Base-by-base conservation (phyloP, 2,329 filamentous ascomycete genomes). In the Fusarium siculi region DNA sequence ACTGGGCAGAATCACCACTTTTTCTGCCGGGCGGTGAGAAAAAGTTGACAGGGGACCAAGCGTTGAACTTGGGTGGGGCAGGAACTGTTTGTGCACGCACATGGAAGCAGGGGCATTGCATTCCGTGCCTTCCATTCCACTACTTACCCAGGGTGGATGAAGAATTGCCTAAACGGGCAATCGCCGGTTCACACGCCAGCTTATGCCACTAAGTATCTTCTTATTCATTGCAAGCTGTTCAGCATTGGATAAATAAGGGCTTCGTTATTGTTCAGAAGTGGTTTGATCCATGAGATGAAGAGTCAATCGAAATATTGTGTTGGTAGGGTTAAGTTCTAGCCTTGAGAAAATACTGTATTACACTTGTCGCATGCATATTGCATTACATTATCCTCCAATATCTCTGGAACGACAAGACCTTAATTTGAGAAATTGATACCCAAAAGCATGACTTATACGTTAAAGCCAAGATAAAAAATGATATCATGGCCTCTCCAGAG, bases 1-100 rank as follows among this genome's bases (percentile, higher is more conserved):
- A 43, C 52, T 49, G 50, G 68, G 47, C 32, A 57, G 58, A 63
- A 70, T 68, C 40, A 56, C 60, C 44, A 64, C 71, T 77, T 76
- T 76, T 80, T 80, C 77, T 80, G 79, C 79, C 79, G 70, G 77
- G 79, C 79, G 79, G 79, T 80, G 63, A 71, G n/a, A 14, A 39
- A 36, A n/a, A 18, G 19, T 42, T n/a, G 42, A 49, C 54, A 49
- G 37, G 59, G 60, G 49, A 43, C 21, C 47, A 61, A 42, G n/a
- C 50, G 36, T 36, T 43, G 30, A 19, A 39, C 9, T 39, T 23
- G 40, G 23, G 67, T 63, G 65, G 64, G 63, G 50, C 44, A 50
- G 56, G 54, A 66, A 62, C 54, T 34, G 42, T 46, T 37, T 46
- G 19, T 19, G 56, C 39, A 61, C 47, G 46, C 39, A 61, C 47